Evolutionary conservation across 805 yeast genomes (phyloP), one percentile per base, ranked within the genome.

Genomic region (Spathaspora boniae): DNA sequence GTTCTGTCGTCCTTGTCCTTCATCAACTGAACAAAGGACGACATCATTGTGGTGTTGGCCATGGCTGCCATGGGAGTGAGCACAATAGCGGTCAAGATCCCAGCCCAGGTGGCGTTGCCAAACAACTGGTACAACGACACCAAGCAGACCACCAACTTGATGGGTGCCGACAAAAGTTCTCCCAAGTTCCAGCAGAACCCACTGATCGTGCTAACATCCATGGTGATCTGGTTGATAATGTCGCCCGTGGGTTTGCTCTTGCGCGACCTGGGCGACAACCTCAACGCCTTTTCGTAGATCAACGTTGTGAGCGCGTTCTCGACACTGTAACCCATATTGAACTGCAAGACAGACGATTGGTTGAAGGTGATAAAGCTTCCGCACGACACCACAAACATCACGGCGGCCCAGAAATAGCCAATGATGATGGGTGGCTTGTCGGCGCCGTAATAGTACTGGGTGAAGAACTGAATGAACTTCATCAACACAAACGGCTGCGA

Each of bases 41-140:
- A 38, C 37, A 47, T 47, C 23, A 61, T 45, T 3, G 57, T 44
- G 3, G 60, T 45, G 17, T 54, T 56, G 16, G 60, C 47, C 15
- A 44, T 42, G 16, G 57, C 46, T 9, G 58, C 55, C 26, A 53
- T 32, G 9, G 71, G 70, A 25, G 62, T 56, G 34, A 63, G 47
- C 6, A 65, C 31, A 12, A 50, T 36, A 0, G 68, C 65, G 5
- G 58, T 45, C 2, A 41, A 42, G 29, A 62, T 44, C 17, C 71
- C 71, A 1, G 63, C 65, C 46, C 60, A 47, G 26, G 62, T 58
- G n/a, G 68, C 57, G 36, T 47, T 42, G 0, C 68, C 67, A 22
- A 65, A 38, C 29, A 65, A 50, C 28, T 53, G 54, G 48, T 55
- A 58, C 28, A 65, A 52, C 8, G 68, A 57, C 15, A 48, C 29